Conservation (phyloP, 768 basidiomycete genomes). For the Termitomyces sp. region DNA sequence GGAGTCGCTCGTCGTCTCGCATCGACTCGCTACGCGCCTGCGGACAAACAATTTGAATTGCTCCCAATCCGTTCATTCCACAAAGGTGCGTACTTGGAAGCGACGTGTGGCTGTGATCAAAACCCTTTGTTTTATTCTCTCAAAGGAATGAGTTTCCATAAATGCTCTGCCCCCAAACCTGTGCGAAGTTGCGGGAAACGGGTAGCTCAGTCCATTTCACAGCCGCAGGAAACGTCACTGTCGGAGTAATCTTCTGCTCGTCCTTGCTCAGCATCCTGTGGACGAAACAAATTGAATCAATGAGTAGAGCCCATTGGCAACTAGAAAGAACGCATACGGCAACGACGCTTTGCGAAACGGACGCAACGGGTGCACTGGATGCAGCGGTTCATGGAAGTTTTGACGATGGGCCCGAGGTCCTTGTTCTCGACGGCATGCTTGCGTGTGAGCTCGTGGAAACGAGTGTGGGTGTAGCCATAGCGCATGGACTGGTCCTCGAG, state of each 20-base stretch:
- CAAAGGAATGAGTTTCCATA: neutral
- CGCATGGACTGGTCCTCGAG: constrained; percentile 99
- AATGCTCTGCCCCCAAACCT: too few relatives aligned
- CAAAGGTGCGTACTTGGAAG: neutral
- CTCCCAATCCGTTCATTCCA: neutral
- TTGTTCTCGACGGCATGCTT: constrained; percentile 99
- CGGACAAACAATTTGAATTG: neutral
- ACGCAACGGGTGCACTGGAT: constrained; percentile 99
- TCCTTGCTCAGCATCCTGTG: too few relatives aligned
- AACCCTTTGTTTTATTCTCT: neutral
- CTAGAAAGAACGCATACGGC: too few relatives aligned
- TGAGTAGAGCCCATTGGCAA: too few relatives aligned
- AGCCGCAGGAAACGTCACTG: too few relatives aligned
- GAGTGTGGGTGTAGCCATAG: constrained; percentile 94
- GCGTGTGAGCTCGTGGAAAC: constrained; percentile 97
- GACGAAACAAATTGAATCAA: too few relatives aligned
- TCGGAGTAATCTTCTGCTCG: too few relatives aligned
- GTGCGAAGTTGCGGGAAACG: too few relatives aligned
- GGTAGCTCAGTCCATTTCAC: too few relatives aligned
- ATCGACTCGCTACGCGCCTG: neutral
- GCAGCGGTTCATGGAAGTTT: constrained; percentile 98
- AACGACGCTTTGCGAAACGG: constrained; percentile 98
- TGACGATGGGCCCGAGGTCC: constrained; percentile 95
- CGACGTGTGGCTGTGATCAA: neutral
- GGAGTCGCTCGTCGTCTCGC: too few relatives aligned